Percentiles rank a stretch among this genome's conserved stretches.
These are phyloP conservation scores for Mitragyna speciosa DNA, from an alignment of 257 asterid species.

Conservation along the genomic window DNA sequence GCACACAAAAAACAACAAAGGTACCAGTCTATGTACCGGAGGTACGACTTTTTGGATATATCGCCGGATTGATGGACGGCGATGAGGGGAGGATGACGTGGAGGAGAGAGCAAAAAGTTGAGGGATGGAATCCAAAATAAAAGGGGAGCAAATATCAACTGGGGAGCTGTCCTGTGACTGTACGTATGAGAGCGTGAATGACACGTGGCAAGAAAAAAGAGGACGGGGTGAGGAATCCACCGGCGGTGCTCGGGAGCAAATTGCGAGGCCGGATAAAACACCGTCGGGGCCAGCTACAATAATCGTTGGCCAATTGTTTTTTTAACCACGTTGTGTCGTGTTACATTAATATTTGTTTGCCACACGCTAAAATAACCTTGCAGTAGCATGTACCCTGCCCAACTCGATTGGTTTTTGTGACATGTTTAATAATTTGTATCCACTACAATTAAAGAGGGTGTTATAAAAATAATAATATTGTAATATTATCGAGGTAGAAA, in stretches of 20 bases:
- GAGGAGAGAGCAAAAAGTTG: conserved; percentile 8
- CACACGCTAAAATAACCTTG: too few relatives aligned
- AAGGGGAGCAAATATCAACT: conserved; percentile 1
- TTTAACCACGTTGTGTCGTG: too few relatives aligned
- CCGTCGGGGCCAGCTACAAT: too few relatives aligned
- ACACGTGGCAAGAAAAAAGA: conserved; percentile 52
- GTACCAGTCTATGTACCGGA: neutral
- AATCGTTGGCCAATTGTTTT: too few relatives aligned
- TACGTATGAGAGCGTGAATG: neutral
- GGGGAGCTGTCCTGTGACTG: conserved; percentile 22
- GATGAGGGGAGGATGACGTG: conserved; percentile 21
- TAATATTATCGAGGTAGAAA: too few relatives aligned
- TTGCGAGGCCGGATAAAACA: neutral
- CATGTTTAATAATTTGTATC: too few relatives aligned
- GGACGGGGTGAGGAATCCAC: conserved; percentile 24
- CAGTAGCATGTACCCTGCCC: too few relatives aligned
- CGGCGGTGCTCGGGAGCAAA: conserved; percentile 34
- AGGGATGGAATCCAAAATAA: neutral
- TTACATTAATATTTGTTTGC: too few relatives aligned
- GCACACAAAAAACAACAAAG: neutral
- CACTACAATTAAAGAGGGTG: too few relatives aligned
- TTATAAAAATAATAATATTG: too few relatives aligned
- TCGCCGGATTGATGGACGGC: conserved; percentile 60
- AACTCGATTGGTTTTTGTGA: too few relatives aligned
- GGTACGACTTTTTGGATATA: conserved; percentile 5